Evolutionary conservation across 352 stramenopile genomes (phyloP), one percentile per base, ranked within the genome.

Genomic region (Aphanomyces euteiches): DNA sequence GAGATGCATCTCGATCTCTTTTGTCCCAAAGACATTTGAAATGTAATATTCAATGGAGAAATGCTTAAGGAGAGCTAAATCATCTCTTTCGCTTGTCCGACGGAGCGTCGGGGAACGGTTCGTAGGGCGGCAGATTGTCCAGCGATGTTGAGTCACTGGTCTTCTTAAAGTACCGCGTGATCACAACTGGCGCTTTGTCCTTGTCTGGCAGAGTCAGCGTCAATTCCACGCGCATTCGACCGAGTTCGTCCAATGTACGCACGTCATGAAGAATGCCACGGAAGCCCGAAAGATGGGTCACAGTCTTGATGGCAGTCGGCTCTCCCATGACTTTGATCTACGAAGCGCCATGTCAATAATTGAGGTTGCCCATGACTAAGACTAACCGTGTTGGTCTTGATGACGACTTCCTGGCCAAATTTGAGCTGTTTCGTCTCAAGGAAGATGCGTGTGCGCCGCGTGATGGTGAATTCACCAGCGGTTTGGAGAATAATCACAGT

Each of bases 401-500:
- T 82, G 73, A 91, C 91, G 48, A 95, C 85, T 50, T 95, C 88
- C 67, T 94, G 84, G 41, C 85, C 85, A 54, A 93, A 93, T 73
- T 90, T 90, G 60, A 95, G 82, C 68, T 85, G 78, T 75, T 95
- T 95, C 61, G 88, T 95, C 79, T 95, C 88, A 21, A 84, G 92
- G 78, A 95, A 95, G 74, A 95, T 95, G 77, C 86, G 86, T 71
- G 88, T 95, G 75, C 86, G 85, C 17, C 88, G 76, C 41, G 88
- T 95, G 72, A 95, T 95, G 39, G 90, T 76, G 72, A 95, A 95
- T 41, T 95, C 88, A 39, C 85, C 85, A 0, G 86, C 68, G 37
- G 80, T 90, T 76, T 94, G 88, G 63, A 84, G 86, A 73, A 95
- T 94, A 73, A 95, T 90, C 45, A 95, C 88, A 80, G 93, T 95